Evolutionary conservation across 169 alveolate genomes (phyloP), one percentile per base, ranked within the genome.

Genomic region (Neospora caninum): DNA sequence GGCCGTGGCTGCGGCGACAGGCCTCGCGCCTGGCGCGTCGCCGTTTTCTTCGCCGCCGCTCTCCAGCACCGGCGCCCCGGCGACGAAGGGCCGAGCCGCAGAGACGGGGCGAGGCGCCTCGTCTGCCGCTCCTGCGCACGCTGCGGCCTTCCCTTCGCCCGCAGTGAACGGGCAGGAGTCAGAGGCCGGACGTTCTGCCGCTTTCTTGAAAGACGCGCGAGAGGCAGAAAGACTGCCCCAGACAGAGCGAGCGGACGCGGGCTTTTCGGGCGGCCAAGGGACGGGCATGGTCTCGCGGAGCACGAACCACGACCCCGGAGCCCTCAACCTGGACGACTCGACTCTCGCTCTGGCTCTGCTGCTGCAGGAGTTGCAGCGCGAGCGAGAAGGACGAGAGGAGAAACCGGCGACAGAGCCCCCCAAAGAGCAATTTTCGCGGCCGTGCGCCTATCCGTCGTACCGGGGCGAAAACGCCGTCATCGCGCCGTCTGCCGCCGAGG

Each of bases 341-440:
- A 73, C 84, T 18, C 84, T 73, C 18, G 84, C 84, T 1, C 84
- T 73, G 31, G 84, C 84, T 13, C 84, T 73, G 84, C 45, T 73
- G 43, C 84, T 73, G 41, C 84, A 36, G 43, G 84, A 73, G 42
- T n/a, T 73, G 84, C 84, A 73, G 84, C 38, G 84, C 7, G 49
- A 73, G 84, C 84, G 43, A 22, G 43, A 73, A 22, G 43, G 43
- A 73, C 13, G 27, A n/a, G 42, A n/a, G 43, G 27, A 31, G 84
- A 27, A 18, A n/a, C 43, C 10, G 84, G 84, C 10, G 43, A n/a
- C 43, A 13, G 43, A 73, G 38, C 31, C 0, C 31, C 34, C 34
- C 16, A 29, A 22, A 29, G 31, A 22, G 73, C 31, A 16, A 9
- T 64, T 29, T 7, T 9, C 25, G 31, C 31, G 58, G 58, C 22